These are phyloP conservation scores for Kwoniella mangroviensis DNA, from an alignment of 768 basidiomycete genomes.

Conservation along the genomic window DNA sequence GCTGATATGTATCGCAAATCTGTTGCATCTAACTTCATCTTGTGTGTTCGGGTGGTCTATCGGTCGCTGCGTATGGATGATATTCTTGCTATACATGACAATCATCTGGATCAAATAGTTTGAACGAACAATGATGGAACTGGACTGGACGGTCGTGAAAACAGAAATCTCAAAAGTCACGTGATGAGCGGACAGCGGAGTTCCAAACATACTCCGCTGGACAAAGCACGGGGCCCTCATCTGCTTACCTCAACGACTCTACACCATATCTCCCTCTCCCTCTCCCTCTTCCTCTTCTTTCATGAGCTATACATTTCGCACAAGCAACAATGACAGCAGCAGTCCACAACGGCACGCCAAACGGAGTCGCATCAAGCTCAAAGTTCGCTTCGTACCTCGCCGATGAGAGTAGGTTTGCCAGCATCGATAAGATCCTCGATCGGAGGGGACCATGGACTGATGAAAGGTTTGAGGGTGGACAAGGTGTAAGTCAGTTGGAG, in stretches of 20 bases:
- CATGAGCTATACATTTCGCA: not conserved
- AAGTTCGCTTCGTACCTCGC: conserved; percentile 28
- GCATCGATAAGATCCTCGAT: conserved; percentile 85
- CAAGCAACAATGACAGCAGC: conserved; percentile 6
- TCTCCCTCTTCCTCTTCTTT: not conserved
- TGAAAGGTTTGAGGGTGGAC: conserved; percentile 74
- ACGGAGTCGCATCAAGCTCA: conserved; percentile 13
- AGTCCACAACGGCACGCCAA: conserved; percentile 1
- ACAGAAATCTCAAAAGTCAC: conserved; percentile 4
- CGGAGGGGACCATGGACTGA: conserved; percentile 87
- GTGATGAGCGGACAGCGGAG: not conserved
- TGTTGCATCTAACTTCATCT: conserved; percentile 91
- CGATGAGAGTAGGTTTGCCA: conserved; percentile 67
- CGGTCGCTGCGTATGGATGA: too few relatives aligned
- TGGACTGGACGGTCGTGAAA: conserved; percentile 4
- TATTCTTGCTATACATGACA: too few relatives aligned
- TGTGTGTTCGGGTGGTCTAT: conserved; percentile 14
- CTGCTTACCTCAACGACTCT: not conserved
- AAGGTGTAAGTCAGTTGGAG: conserved; percentile 64
- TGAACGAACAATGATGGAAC: not conserved
- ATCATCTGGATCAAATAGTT: too few relatives aligned
- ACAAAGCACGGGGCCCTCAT: conserved; percentile 10
- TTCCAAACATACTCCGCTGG: not conserved
- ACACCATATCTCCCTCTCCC: not conserved
- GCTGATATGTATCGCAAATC: conserved; percentile 89